These are phyloP conservation scores for Aureobasidium sp. DNA, from an alignment of 2,329 filamentous ascomycete genomes.

Conservation along the genomic window DNA sequence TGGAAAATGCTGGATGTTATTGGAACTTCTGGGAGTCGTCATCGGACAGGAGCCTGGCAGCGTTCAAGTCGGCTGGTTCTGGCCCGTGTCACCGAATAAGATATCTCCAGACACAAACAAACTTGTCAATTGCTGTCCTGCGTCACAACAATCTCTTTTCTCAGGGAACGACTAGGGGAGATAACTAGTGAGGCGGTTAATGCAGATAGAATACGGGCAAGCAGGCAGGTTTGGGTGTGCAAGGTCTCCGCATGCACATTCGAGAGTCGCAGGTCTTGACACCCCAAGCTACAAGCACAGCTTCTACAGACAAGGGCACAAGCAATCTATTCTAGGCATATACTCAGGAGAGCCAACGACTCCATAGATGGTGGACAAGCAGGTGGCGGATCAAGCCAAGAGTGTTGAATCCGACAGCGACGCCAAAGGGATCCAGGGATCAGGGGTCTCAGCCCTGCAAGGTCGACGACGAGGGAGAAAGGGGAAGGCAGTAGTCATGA, in stretches of 20 bases:
- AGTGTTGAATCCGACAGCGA: neutral
- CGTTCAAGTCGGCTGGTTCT: slow-evolving; percentile 15
- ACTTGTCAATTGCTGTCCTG: neutral
- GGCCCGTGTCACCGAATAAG: neutral
- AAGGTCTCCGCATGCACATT: neutral
- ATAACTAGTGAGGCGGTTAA: neutral
- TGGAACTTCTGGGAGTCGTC: slow-evolving; percentile 6
- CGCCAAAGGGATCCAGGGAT: neutral
- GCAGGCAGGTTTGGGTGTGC: neutral
- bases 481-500: neutral
- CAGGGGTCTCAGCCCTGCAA: slow-evolving; percentile 8
- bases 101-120: neutral
- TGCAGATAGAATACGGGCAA: neutral
- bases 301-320: neutral
- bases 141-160: neutral
- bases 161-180: neutral
- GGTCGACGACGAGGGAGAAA: neutral
- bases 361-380: neutral
- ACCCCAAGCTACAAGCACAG: neutral
- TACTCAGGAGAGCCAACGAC: neutral
- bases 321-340: neutral
- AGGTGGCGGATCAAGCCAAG: neutral
- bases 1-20: slow-evolving; percentile 11
- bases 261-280: neutral
- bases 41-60: slow-evolving; percentile 5